A percentile compares a stretch with the other conserved stretches of the same genome.
Evolutionary conservation across 108 stramenopile species (phyloP).

Genomic region (Stephanodiscus triporus): DNA sequence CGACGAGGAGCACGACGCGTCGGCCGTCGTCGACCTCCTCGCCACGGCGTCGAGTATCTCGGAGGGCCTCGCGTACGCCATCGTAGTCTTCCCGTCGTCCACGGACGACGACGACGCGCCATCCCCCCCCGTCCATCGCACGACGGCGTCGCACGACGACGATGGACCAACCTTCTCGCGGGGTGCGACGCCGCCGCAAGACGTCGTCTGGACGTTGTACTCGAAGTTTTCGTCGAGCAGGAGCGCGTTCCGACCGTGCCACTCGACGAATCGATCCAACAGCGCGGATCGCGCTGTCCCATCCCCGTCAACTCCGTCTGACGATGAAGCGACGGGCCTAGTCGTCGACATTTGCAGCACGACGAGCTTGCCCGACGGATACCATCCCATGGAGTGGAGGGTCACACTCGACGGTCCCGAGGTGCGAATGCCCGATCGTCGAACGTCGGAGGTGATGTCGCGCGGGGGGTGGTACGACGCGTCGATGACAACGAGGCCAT

Average conservation of each 20-base stretch:
- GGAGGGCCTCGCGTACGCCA: constrained; percentile 50
- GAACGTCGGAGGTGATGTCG: constrained; percentile 50
- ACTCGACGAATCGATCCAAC: constrained; percentile 30
- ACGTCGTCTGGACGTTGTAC: constrained; percentile 39
- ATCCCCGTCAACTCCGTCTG: constrained; percentile 25
- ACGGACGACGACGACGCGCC: background rate
- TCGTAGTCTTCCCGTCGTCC: background rate
- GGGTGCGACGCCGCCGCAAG: no score
- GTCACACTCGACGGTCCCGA: constrained; percentile 68
- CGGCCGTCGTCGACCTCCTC: constrained; percentile 50
- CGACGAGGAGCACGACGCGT: no score
- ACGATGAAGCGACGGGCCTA: no score
- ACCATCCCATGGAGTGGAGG: constrained; percentile 71
- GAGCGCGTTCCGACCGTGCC: constrained; percentile 30
- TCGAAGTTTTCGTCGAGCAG: constrained; percentile 35
- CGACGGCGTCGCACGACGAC: background rate
- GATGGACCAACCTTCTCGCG: background rate
- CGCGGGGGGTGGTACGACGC: constrained; percentile 58
- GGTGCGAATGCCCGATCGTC: constrained; percentile 28
- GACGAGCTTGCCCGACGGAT: constrained; percentile 67
- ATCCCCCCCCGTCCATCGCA: constrained; percentile 41
- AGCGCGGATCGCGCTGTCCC: constrained; percentile 4
- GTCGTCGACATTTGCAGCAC: constrained; percentile 38
- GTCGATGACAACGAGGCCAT: constrained; percentile 18
- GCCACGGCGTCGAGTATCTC: constrained; percentile 63